Evolutionary conservation across 192 early-diverging fungal species (phyloP).

Genomic region (Backusella tuberculispora): DNA sequence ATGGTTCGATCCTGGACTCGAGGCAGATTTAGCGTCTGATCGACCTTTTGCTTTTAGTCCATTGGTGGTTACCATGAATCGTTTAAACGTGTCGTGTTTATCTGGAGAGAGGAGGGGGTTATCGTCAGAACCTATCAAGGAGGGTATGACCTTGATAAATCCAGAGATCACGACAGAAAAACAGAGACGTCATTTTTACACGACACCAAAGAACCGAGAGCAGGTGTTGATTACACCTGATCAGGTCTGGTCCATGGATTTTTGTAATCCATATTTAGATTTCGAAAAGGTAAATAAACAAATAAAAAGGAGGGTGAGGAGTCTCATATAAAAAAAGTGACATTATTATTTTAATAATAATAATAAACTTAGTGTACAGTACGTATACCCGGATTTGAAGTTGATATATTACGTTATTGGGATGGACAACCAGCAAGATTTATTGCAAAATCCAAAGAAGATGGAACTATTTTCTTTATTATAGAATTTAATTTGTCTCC

Average conservation of each 20-base stretch:
- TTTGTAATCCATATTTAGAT: constrained; percentile 58
- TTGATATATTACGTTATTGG: constrained; percentile 56
- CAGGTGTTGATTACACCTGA: constrained; percentile 59
- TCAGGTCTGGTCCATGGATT: constrained; percentile 77
- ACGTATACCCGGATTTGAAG: constrained; percentile 51
- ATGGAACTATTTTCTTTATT: constrained; percentile 66
- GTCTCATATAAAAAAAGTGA: too few species aligned
- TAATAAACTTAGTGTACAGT: constrained; percentile 12
- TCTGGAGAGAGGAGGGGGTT: constrained; percentile 43
- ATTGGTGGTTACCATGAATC: constrained; percentile 76
- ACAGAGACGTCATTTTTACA: constrained; percentile 30
- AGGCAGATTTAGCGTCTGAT: constrained; percentile 70
- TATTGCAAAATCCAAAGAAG: constrained; percentile 67
- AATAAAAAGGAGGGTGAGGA: neutral
- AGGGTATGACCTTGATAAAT: constrained; percentile 13
- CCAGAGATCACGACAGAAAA: constrained; percentile 22
- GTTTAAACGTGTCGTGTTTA: constrained; percentile 54
- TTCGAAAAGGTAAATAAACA: constrained; percentile 43
- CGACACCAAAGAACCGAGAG: constrained; percentile 48
- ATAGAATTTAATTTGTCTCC: constrained; percentile 61
- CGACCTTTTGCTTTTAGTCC: constrained; percentile 76
- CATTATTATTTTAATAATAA: too few species aligned
- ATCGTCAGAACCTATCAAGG: constrained; percentile 38
- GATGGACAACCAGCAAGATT: constrained; percentile 74
- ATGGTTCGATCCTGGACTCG: constrained; percentile 76